These are phyloP conservation scores for Imleria badia DNA, from an alignment of 768 basidiomycete genomes.

Conservation along the genomic window DNA sequence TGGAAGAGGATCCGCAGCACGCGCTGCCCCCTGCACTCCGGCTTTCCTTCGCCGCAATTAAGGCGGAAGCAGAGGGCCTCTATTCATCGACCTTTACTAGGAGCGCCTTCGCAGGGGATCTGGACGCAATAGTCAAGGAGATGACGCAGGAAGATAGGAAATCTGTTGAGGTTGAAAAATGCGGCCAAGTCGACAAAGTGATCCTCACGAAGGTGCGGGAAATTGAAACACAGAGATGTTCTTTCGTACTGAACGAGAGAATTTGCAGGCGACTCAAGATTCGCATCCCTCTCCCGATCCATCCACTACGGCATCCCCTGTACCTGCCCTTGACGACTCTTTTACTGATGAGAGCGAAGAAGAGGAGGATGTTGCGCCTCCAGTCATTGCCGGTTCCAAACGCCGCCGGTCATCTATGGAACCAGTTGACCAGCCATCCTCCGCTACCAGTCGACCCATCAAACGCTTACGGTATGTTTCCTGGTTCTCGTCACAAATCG, in stretches of 20 bases:
- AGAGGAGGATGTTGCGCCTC: slow-evolving; percentile 13
- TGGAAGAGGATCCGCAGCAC: slow-evolving; percentile 18
- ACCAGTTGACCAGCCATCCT: background rate
- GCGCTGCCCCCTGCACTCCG: slow-evolving; percentile 16
- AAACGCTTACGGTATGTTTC: slow-evolving; percentile 27
- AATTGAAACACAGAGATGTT: background rate
- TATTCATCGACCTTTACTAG: slow-evolving; percentile 29
- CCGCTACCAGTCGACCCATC: background rate
- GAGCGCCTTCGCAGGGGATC: slow-evolving; percentile 28
- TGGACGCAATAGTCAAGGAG: slow-evolving; percentile 32
- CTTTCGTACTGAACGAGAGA: background rate
- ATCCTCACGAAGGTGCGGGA: background rate
- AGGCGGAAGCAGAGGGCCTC: slow-evolving; percentile 28
- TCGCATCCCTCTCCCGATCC: slow-evolving; percentile 19
- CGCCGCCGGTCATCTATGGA: slow-evolving; percentile 13
- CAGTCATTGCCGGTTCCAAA: slow-evolving; percentile 21
- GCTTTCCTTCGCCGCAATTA: slow-evolving; percentile 32
- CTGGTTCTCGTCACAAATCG: fast-evolving
- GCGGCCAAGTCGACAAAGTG: background rate
- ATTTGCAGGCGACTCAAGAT: background rate
- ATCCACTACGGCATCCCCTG: slow-evolving; percentile 8
- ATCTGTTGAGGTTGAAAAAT: background rate
- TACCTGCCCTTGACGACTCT: slow-evolving; percentile 6
- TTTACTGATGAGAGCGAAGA: slow-evolving; percentile 14
- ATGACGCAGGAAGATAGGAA: slow-evolving; percentile 13